Evolutionary conservation across 768 basidiomycete species (phyloP).

Genomic region (Coprinopsis strossmayeri): DNA sequence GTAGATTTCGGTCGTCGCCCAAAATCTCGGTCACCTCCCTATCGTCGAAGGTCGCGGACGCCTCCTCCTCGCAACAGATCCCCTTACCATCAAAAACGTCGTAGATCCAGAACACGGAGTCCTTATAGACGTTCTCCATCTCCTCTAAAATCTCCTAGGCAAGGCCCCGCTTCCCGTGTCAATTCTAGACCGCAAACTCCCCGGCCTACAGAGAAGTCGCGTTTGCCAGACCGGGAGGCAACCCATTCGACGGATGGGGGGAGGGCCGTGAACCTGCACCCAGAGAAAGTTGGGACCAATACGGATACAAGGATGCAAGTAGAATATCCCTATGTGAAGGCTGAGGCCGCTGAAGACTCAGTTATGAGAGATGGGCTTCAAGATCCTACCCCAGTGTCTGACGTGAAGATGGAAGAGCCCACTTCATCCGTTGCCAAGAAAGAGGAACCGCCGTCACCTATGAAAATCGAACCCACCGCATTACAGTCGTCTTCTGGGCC

Average conservation of each 20-base stretch:
- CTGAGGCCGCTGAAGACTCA: background rate
- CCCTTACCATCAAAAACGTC: background rate
- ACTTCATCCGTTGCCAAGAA: background rate
- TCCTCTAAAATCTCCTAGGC: background rate
- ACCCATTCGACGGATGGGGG: too few relatives aligned
- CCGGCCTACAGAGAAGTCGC: background rate
- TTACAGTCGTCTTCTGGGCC: too few relatives aligned
- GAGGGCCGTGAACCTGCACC: too few relatives aligned
- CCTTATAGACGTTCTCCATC: slow-evolving; percentile 8
- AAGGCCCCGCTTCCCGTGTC: background rate
- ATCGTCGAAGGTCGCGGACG: slow-evolving; percentile 14
- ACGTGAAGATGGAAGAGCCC: background rate
- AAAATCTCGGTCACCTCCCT: slow-evolving; percentile 9
- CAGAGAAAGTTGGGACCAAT: too few relatives aligned
- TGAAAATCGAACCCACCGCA: background rate
- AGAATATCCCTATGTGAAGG: too few relatives aligned
- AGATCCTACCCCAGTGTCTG: background rate
- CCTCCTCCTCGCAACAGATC: slow-evolving; percentile 8
- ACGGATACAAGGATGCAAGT: too few relatives aligned
- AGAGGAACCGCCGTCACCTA: background rate
- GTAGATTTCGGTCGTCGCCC: background rate
- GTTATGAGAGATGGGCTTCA: background rate
- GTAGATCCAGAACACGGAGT: slow-evolving; percentile 13
- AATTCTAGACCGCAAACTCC: background rate
- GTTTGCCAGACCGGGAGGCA: too few relatives aligned